phyloP scores from a whole-genome alignment of 2,329 filamentous ascomycete species.

The Phaeoacremonium minimum region DNA sequence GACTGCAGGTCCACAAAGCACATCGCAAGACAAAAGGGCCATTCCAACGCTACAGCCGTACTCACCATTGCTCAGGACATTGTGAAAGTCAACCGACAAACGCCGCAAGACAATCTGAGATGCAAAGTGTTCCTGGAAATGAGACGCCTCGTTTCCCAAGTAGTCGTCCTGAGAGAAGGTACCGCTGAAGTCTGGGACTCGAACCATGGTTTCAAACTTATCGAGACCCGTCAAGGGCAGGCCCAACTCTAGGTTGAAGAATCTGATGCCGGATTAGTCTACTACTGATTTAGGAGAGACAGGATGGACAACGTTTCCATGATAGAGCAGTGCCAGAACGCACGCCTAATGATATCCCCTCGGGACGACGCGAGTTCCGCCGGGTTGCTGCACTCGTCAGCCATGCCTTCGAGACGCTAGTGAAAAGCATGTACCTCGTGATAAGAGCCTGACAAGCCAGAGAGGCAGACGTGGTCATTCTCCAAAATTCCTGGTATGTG shows the following conservation, averaged over 20 bases:
- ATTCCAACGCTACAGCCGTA: too few relatives aligned
- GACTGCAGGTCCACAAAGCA: too few relatives aligned
- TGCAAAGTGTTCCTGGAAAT: constrained; percentile 55
- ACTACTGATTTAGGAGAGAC: neutral
- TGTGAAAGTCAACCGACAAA: constrained; percentile 48
- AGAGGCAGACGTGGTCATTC: constrained; percentile 50
- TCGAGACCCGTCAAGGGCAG: constrained; percentile 51
- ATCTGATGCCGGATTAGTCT: constrained; percentile 1
- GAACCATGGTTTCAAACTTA: constrained; percentile 46
- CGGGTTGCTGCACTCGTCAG: constrained; percentile 23
- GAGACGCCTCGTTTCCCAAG: constrained; percentile 41
- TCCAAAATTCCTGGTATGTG: constrained; percentile 53
- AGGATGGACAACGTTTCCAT: constrained; percentile 40
- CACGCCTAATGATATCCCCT: constrained; percentile 47
- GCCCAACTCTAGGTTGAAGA: constrained; percentile 53
- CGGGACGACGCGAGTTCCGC: constrained; percentile 40
- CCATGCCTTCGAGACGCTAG: neutral
- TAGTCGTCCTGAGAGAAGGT: constrained; percentile 42
- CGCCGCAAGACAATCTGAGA: constrained; percentile 55
- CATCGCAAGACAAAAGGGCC: too few relatives aligned
- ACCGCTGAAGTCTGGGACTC: constrained; percentile 48
- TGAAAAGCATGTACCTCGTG: constrained; percentile 36
- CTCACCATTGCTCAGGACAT: constrained; percentile 47
- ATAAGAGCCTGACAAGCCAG: constrained; percentile 53
- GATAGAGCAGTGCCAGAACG: constrained; percentile 54